phyloP scores from a whole-genome alignment of 306 rosid genomes.

The Citrullus colocynthis region DNA sequence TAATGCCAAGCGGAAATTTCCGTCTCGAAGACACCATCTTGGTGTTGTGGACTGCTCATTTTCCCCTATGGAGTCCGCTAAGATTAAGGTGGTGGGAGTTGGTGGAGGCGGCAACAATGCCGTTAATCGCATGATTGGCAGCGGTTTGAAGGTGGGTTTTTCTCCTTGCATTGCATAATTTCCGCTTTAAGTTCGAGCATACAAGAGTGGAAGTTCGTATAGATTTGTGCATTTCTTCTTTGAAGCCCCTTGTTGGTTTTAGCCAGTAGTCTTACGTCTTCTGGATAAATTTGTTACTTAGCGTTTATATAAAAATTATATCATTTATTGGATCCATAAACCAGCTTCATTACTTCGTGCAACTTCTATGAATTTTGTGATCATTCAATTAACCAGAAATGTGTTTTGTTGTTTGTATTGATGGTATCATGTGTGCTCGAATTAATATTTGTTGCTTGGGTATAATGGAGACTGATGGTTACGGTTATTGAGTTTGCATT shows the following conservation, averaged over 20 bases:
- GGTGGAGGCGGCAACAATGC: conserved; percentile 98
- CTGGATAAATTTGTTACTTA: background rate
- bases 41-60: conserved; percentile 37
- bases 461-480: conserved; percentile 16
- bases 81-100: conserved; percentile 84
- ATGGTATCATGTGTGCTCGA: background rate
- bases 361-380: background rate
- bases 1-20: conserved; percentile 16
- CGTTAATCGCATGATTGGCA: conserved; percentile 91
- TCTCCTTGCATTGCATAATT: background rate
- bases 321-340: background rate
- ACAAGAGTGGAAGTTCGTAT: background rate
- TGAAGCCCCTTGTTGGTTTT: background rate
- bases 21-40: conserved; percentile 16
- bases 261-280: background rate
- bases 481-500: conserved; percentile 18
- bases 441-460: background rate
- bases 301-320: background rate
- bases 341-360: background rate
- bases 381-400: background rate
- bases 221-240: background rate
- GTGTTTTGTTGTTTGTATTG: background rate
- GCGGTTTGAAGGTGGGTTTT: conserved; percentile 56
- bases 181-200: background rate
- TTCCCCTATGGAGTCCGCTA: conserved; percentile 52